Evolutionary conservation across 345 rosid species (phyloP), one percentile per base, ranked within the genome.

Genomic region (Bretschneidera sinensis): DNA sequence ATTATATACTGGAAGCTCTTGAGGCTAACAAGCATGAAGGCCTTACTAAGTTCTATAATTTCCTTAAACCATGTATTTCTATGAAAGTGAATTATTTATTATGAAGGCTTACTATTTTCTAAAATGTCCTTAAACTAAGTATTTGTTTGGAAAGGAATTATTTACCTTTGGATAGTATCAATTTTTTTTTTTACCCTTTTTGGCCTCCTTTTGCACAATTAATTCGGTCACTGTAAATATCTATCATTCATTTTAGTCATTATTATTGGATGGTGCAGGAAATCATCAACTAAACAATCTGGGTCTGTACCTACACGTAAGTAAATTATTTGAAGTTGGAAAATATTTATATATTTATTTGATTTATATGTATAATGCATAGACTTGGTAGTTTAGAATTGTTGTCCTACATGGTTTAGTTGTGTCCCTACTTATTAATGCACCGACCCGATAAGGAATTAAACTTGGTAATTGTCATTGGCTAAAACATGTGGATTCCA

Each of bases 291-390:
- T 9, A 74, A 76, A 62, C 74, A 67, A 59, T 71, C 86, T 39
- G 76, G 74, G 58, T 68, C 85, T 56, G 57, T 62, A 43, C 85
- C 94, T 34, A 60, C 77, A 9, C 81, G 94, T 88, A 75, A 79
- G 95, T 79, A 34, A 24, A 52, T 57, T 39, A 11, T n/a, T n/a
- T n/a, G n/a, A n/a, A n/a, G n/a, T n/a, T n/a, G n/a, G n/a, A n/a
- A n/a, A n/a, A n/a, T n/a, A 11, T 34, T 55, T 13, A 21, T 5
- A 17, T 48, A 1, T 48, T 68, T 17, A 16, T 33, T 55, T 28
- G 43, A 33, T 21, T 54, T 48, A 21, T 56, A 24, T 24, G n/a
- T 54, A 1, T n/a, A n/a, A n/a, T n/a, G 55, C 10, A 7, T 51
- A 47, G 39, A 17, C 25, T 59, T 23, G 25, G 34, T 33, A 1